These are phyloP conservation scores for Zangia roseola DNA, from an alignment of 768 basidiomycete genomes.

Conservation along the genomic window DNA sequence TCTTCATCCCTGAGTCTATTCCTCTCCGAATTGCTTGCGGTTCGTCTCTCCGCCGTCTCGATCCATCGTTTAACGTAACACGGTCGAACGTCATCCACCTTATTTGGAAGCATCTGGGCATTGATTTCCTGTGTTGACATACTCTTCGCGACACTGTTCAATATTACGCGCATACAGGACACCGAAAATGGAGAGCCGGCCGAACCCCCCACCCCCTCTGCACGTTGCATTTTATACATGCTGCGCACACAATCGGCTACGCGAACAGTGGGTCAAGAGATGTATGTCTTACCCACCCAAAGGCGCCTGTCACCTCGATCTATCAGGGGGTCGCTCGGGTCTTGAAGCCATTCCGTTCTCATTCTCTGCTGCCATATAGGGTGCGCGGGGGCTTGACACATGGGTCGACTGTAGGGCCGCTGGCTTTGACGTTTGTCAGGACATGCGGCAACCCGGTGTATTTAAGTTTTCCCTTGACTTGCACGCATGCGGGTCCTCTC, in stretches of 20 bases:
- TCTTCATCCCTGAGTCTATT: neutral
- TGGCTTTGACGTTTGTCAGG: conserved; percentile 16
- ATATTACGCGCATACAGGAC: neutral
- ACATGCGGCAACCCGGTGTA: conserved; percentile 21
- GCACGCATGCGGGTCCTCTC: conserved; percentile 15
- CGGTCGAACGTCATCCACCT: neutral
- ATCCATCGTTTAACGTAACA: neutral
- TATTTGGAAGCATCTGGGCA: conserved; percentile 1
- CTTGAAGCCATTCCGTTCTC: conserved; percentile 6
- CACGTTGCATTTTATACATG: neutral
- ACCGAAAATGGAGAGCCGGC: neutral
- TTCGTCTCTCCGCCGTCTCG: neutral
- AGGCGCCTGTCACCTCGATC: conserved; percentile 4
- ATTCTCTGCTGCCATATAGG: conserved; percentile 1
- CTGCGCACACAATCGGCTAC: neutral
- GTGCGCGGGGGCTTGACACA: conserved; percentile 22
- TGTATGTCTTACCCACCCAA: neutral
- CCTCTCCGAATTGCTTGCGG: neutral
- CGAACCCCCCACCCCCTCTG: neutral
- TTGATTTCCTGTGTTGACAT: neutral
- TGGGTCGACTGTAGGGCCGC: conserved; percentile 16
- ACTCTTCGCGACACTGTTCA: neutral
- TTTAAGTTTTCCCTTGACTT: conserved; percentile 18
- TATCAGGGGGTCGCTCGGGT: conserved; percentile 15
- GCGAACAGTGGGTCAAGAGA: conserved; percentile 1